phyloP scores from a whole-genome alignment of 495 filamentous ascomycete genomes.

The Chaetomium tenue region DNA sequence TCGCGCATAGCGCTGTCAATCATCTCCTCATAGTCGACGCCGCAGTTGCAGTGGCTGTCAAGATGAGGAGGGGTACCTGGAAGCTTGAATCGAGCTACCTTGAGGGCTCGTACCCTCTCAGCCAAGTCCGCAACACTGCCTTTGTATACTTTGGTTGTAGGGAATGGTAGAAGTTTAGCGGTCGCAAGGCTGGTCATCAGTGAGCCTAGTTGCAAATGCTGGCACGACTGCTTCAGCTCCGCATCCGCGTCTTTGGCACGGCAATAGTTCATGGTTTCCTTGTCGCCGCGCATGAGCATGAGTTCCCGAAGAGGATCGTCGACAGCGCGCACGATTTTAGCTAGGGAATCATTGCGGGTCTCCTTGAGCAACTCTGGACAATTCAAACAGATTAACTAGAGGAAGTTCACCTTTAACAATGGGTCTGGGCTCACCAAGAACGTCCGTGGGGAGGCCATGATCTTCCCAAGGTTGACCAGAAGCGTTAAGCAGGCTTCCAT shows the following conservation, averaged over 20 bases:
- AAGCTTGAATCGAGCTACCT: slow-evolving; percentile 24
- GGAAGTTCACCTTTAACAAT: background rate
- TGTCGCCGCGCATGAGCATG: slow-evolving; percentile 17
- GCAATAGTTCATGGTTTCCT: slow-evolving; percentile 16
- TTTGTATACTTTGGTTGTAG: slow-evolving; percentile 12
- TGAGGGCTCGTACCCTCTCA: slow-evolving; percentile 14
- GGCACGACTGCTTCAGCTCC: slow-evolving; percentile 22
- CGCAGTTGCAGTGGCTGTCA: slow-evolving; percentile 27
- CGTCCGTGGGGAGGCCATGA: slow-evolving; percentile 13
- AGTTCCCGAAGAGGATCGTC: slow-evolving; percentile 8
- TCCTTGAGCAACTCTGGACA: slow-evolving; percentile 20
- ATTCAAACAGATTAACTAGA: slow-evolving; percentile 2
- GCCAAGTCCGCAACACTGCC: slow-evolving; percentile 21
- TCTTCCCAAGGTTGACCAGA: slow-evolving; percentile 22
- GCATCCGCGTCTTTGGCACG: slow-evolving; percentile 13
- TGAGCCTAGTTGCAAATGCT: slow-evolving; percentile 28
- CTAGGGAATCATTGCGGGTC: slow-evolving; percentile 8
- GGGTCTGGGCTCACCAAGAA: slow-evolving; percentile 22
- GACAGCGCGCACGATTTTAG: slow-evolving; percentile 13
- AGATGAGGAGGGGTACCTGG: slow-evolving; percentile 16
- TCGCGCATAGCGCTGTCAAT: slow-evolving; percentile 3
- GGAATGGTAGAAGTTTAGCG: slow-evolving; percentile 20
- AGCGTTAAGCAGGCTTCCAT: slow-evolving; percentile 15
- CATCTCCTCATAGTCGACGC: slow-evolving; percentile 19
- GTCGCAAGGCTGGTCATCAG: slow-evolving; percentile 18